These are phyloP conservation scores for Pichia manshurica DNA, from an alignment of 805 yeast genomes.

Conservation along the genomic window DNA sequence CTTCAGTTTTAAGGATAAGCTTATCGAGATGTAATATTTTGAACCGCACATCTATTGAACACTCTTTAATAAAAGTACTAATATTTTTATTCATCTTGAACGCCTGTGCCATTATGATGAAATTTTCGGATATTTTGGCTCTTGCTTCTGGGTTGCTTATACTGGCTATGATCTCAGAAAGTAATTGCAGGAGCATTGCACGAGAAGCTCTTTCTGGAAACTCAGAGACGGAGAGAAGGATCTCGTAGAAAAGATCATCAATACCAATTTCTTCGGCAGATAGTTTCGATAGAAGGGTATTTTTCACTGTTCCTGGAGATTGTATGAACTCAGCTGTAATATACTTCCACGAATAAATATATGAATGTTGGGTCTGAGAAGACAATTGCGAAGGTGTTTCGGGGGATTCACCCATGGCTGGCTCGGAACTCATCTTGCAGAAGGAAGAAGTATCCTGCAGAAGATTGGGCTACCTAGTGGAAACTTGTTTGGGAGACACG, in stretches of 20 bases:
- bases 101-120: constrained; percentile 25
- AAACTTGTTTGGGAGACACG: no score
- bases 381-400: no score
- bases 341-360: constrained; percentile 10
- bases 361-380: not conserved
- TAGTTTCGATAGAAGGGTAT: constrained; percentile 11
- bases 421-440: no score
- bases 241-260: constrained; percentile 26
- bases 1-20: constrained; percentile 21
- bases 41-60: constrained; percentile 23
- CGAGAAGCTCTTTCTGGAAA: constrained; percentile 20
- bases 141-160: constrained; percentile 19
- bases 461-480: no score
- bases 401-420: no score
- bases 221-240: constrained; percentile 21
- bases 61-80: constrained; percentile 21
- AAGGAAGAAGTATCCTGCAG: no score
- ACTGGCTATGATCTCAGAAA: constrained; percentile 18
- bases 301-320: constrained; percentile 1
- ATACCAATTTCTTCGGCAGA: constrained; percentile 10
- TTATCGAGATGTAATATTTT: constrained; percentile 28
- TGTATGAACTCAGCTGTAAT: constrained; percentile 8
- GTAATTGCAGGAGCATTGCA: constrained; percentile 15
- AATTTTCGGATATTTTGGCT: constrained; percentile 20
- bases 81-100: constrained; percentile 20